Evolutionary conservation across 176 grass and related monocot species (phyloP), one percentile per base, ranked within the genome.

Genomic region (Musa itinerans): DNA sequence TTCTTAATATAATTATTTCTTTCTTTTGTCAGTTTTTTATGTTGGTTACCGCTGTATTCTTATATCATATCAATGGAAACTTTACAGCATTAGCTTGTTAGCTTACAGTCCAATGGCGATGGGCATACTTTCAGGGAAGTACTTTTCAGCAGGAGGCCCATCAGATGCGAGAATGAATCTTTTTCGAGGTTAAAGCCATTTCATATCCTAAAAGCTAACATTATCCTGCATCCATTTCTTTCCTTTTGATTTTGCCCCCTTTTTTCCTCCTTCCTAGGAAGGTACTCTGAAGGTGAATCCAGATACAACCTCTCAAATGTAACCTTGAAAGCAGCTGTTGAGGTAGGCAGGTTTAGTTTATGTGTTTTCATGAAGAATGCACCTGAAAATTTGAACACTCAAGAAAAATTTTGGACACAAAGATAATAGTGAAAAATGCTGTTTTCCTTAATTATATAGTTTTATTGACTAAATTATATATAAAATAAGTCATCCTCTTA

Each of bases 21-120:
- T 21, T 50, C 29, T 48, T 20, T n/a, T 50, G 9, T 7, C 15
- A 3, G 26, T 74, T 27, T 23, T 27, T 13, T 25, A 27, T 74
- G 21, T 64, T 52, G 9, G 52, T 76, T 21, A 13, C 19, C 14
- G 2, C 20, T 64, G n/a, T 8, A 52, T 50, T 15, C 4, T 59
- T 17, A 1, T 12, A 43, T 66, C 62, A 43, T 69, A 59, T 53
- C 54, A 86, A 56, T 78, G 16, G 66, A 24, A 55, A 4, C 67
- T 78, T 74, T 85, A 54, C 78, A 93, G 94, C 81, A 83, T 91
- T 65, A 87, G 72, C 69, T 80, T 98, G 78, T 80, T 98, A 76
- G 88, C 90, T 68, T 98, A 98, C 65, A 98, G 94, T 51, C 94
- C 94, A 64, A 91, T 97, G 86, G 90, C 94, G 56, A 97, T 97